phyloP scores from a whole-genome alignment of 140 eudicot species.

The Senecio squalidus region DNA sequence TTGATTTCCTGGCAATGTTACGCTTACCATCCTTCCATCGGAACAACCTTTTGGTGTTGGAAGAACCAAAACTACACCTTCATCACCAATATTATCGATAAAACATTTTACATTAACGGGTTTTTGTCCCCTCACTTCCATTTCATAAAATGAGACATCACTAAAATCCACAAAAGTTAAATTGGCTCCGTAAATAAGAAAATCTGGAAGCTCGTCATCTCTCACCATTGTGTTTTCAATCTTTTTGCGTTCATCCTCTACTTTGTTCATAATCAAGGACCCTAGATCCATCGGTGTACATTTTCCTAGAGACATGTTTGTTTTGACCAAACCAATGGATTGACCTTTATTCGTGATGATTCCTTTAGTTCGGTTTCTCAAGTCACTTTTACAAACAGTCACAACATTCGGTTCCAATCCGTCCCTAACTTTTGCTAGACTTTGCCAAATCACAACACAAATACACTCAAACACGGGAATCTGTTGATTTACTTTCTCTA shows the following conservation, averaged over 20 bases:
- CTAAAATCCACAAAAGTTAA: slow-evolving; percentile 57
- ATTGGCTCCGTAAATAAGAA: slow-evolving; percentile 57
- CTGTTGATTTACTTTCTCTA: neutral
- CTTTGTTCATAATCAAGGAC: slow-evolving; percentile 25
- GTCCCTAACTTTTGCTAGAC: slow-evolving; percentile 29
- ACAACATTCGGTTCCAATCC: slow-evolving; percentile 32
- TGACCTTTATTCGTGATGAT: slow-evolving; percentile 33
- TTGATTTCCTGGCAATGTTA: slow-evolving; percentile 45
- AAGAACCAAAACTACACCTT: slow-evolving; percentile 71
- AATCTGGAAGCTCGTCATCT: slow-evolving; percentile 35
- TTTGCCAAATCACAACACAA: slow-evolving; percentile 53
- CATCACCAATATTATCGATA: slow-evolving; percentile 60
- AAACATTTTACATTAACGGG: slow-evolving; percentile 41
- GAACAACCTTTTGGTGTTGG: slow-evolving; percentile 32
- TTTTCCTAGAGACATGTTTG: slow-evolving; percentile 14
- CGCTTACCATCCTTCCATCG: slow-evolving; percentile 32
- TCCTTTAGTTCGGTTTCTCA: slow-evolving; percentile 15
- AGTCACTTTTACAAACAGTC: slow-evolving; percentile 42
- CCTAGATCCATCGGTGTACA: slow-evolving; percentile 32
- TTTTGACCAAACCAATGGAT: slow-evolving; percentile 39
- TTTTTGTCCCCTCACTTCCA: slow-evolving; percentile 42
- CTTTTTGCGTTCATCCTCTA: slow-evolving; percentile 33
- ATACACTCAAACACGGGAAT: slow-evolving; percentile 48
- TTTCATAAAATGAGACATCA: slow-evolving; percentile 42
- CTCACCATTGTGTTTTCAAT: slow-evolving; percentile 37